Base-by-base conservation (phyloP, 345 rosid genomes). In the Bruguiera gymnorhiza region DNA sequence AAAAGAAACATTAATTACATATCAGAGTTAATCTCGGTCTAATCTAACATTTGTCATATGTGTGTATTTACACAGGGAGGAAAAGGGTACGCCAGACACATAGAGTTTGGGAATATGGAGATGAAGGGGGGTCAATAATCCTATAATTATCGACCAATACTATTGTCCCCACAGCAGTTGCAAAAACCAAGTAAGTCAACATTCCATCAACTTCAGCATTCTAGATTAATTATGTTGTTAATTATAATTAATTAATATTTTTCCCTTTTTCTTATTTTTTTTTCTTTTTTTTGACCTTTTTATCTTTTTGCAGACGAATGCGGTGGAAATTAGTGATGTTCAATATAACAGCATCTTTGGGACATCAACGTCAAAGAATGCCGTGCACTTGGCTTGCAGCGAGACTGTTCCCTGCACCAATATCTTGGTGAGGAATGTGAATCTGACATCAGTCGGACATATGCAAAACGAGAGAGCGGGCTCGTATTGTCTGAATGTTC, bases 81-180 rank as follows among this genome's bases (percentile, higher is more conserved):
- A 36, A 74, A 23, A 65, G 89, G 91, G 1, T 62, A 77, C 18
- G 89, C 79, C 20, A 80, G 68, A 74, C 66, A 83, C 52, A 65
- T 87, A 36, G 21, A 62, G 1, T 87, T 83, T 30, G 86, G 78
- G 61, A 52, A 75, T 31, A 78, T 83, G 8, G 54, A 5, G 5
- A 36, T 70, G 6, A 31, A 27, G 58, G 19, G 71, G 57, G 37
- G 65, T 78, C 16, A 39, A 39, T 2, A 65, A 82, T 48, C 87
- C 92, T 29, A 86, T 88, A 62, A 76, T 86, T 31, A 81, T 86
- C 56, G 84, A 86, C 67, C 93, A 86, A 70, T 84, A 60, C 73
- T 83, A 86, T 52, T 83, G 90, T 24, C 79, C 81, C 29, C 85
- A 80, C 9, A 16, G 80, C 11, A 60, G 76, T 13, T 84, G 89